Base-by-base conservation (phyloP, 768 basidiomycete species). In the Galerina marginata region DNA sequence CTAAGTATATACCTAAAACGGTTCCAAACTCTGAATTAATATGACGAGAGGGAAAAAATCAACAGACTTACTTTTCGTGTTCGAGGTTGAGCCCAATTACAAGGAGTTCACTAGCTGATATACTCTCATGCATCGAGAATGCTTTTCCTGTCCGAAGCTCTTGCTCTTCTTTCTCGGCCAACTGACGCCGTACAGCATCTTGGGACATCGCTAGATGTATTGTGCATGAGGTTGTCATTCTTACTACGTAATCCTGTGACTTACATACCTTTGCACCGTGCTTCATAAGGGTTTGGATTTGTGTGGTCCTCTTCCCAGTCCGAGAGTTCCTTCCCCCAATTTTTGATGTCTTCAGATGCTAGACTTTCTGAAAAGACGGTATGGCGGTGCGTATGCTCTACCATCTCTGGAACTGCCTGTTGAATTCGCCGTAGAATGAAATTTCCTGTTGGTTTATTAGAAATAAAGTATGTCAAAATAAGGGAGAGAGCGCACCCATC, bases 1-100 rank as follows among this genome's bases (percentile, higher is more conserved):
- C 9, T 2, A 36, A 10, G 1, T 20, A 4, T 52, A 20, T 44
- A 15, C 58, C 37, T 16, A 16, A 44, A 44, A 16, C 43, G 15
- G 43, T n/a, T n/a, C n/a, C n/a, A 15, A 16, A 45, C 39, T 36
- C 25, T 23, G 38, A 38, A 44, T 29, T 53, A 12, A 56, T 38
- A 37, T 49, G 23, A 11, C 46, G 16, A n/a, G n/a, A n/a, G n/a
- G n/a, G n/a, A n/a, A n/a, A n/a, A n/a, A n/a, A n/a, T n/a, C n/a
- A 45, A 60, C 33, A 16, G 15, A 50, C 64, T 49, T 55, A 56
- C 58, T 43, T 57, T 20, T 40, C 48, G 12, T 52, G 72, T 56
- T 79, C 74, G 7, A 79, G 29, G 33, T 77, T 72, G 1, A 78
- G 48, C 4, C 72, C 76, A 23, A 63, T 64, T 0, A 58, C 60